Evolutionary conservation across 345 rosid species (phyloP).

Genomic region (Eucalyptus polyanthemos): DNA sequence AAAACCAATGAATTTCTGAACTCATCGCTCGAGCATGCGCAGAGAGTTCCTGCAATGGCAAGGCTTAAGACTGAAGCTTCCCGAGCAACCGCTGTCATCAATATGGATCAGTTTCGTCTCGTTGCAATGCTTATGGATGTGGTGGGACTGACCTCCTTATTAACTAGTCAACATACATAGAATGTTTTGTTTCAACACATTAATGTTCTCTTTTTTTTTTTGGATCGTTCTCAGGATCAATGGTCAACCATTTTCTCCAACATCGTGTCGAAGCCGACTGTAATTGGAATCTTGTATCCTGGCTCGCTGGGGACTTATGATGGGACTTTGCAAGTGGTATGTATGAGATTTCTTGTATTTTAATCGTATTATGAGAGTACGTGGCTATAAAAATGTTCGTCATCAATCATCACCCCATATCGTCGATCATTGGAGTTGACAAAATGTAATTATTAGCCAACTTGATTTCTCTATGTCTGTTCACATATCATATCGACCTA

Average conservation of each 20-base stretch:
- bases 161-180: neutral
- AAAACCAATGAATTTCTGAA: neutral
- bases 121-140: neutral
- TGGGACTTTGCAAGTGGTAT: constrained; percentile 41
- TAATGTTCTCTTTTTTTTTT: neutral
- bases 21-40: neutral
- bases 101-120: neutral
- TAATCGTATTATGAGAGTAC: neutral
- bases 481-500: neutral
- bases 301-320: constrained; percentile 8
- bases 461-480: neutral
- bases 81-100: neutral
- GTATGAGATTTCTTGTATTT: neutral
- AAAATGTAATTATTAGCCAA: neutral
- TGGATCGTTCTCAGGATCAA: constrained; percentile 10
- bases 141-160: neutral
- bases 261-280: constrained; percentile 22
- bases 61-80: neutral
- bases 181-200: neutral
- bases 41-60: neutral
- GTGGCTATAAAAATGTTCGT: neutral
- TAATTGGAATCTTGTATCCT: constrained; percentile 14
- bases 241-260: constrained; percentile 23
- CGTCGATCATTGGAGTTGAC: neutral
- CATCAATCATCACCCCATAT: neutral